Base-by-base conservation (phyloP, 106 monocot species). In the Acorus gramineus region DNA sequence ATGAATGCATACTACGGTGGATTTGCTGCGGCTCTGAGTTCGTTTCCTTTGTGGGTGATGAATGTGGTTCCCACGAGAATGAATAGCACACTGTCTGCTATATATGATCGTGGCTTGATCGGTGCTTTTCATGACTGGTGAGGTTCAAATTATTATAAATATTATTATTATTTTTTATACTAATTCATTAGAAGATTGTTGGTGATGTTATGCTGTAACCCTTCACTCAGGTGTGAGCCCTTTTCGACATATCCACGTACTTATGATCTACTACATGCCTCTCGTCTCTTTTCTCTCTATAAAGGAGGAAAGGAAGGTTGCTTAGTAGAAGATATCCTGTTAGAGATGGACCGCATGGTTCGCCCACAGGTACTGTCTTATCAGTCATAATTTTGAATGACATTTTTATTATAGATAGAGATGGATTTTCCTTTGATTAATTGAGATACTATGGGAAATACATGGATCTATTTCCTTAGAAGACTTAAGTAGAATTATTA, bases 211-310 rank as follows among this genome's bases (percentile, higher is more conserved):
- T 11, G 3, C 60, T 52, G 11, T 44, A 12, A 49, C 44, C 7
- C 60, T 70, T 52, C 9, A 5, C 51, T 5, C 59, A 80, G 80
- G 80, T 80, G 80, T 61, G 80, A 89, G 60, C 88, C 98, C 2
- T 99, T 99, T 66, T 99, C 98, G 54, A 99, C 92, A 5, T 99
- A 99, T 69, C 98, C 98, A 60, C 87, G 98, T 0, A 85, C 98
- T 53, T 99, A 99, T 79, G 98, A 92, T 62, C 68, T 99, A 50
- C 73, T 99, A 49, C 98, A 99, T 75, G 92, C 88, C 51, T 88
- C 58, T 64, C 81, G 84, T 78, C 67, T 99, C 58, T 92, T 99
- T 56, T 99, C 98, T 10, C 83, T 81, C 59, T 92, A 89, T 12
- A 61, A 81, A 55, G 71, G 61, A 56, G 62, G 11, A 50, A 73